Evolutionary conservation across 768 basidiomycete species (phyloP).

Genomic region (Lactarius pseudohatsudake): DNA sequence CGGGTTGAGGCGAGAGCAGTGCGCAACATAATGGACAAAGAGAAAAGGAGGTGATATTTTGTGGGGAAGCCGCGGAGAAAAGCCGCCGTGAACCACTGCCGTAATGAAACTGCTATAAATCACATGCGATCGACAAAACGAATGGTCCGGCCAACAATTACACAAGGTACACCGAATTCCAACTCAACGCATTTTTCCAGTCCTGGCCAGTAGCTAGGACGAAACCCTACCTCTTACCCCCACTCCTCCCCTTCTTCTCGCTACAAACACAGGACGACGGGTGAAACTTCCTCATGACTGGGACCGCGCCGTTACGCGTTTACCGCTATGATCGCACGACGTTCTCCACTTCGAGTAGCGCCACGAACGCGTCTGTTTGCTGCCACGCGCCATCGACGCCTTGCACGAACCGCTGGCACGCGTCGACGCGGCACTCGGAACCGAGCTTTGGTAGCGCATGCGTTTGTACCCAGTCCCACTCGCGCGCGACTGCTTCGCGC

Average conservation of each 20-base stretch:
- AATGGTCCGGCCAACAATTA: too few relatives aligned
- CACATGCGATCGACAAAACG: too few relatives aligned
- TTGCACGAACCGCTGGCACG: slow-evolving; percentile 25
- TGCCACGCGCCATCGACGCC: slow-evolving; percentile 24
- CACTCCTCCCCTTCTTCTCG: too few relatives aligned
- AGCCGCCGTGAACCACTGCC: not conserved
- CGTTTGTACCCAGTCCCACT: slow-evolving; percentile 64
- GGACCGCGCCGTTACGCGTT: not conserved
- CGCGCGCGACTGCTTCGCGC: slow-evolving; percentile 54
- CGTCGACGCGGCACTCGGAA: slow-evolving; percentile 20
- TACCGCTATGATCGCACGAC: slow-evolving; percentile 40
- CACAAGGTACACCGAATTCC: too few relatives aligned
- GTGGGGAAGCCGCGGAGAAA: not conserved
- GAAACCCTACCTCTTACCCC: too few relatives aligned
- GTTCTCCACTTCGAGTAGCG: slow-evolving; percentile 76
- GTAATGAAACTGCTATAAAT: too few relatives aligned
- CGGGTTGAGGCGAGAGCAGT: slow-evolving; percentile 17
- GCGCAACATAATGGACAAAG: slow-evolving; percentile 32
- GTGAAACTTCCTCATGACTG: not conserved
- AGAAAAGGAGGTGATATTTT: not conserved
- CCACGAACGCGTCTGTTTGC: slow-evolving; percentile 81
- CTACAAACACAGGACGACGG: not conserved
- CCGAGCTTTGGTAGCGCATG: slow-evolving; percentile 46
- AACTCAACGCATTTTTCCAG: too few relatives aligned
- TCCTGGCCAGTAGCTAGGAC: too few relatives aligned